Conservation (phyloP, 345 rosid species). For the Nephelium lappaceum region DNA sequence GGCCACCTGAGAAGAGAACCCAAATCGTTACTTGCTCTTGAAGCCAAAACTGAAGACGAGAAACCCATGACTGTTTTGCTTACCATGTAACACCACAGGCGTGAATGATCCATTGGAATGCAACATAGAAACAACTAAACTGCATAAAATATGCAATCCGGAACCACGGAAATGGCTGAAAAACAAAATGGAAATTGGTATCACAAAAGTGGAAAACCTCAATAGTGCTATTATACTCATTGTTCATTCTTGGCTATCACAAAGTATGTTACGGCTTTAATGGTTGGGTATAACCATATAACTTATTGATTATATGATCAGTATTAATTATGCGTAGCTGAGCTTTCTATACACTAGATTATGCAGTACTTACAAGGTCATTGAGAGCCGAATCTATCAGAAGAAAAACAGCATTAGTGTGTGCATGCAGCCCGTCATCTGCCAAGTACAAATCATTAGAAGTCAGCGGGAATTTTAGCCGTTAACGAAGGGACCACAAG, state of each 20-base stretch:
- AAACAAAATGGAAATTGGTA: not conserved
- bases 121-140: conserved; percentile 77
- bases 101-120: conserved; percentile 87
- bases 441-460: conserved; percentile 21
- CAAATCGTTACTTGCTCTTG: conserved; percentile 10
- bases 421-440: conserved; percentile 92
- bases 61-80: not conserved
- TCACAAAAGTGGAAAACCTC: too few relatives aligned
- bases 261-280: too few relatives aligned
- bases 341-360: not conserved
- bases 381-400: conserved; percentile 68
- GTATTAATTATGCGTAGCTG: not conserved
- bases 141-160: conserved; percentile 74
- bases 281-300: too few relatives aligned
- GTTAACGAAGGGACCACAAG: not conserved
- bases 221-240: too few relatives aligned
- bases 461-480: not conserved
- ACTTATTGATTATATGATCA: too few relatives aligned
- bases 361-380: conserved; percentile 59
- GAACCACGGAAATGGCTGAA: conserved; percentile 83
- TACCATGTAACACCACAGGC: conserved; percentile 84
- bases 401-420: conserved; percentile 62
- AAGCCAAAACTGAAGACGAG: not conserved
- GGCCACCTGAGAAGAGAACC: conserved; percentile 71
- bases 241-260: not conserved